Percentiles rank a stretch among this genome's conserved stretches.
Evolutionary conservation across 768 basidiomycete genomes (phyloP).

Genomic region (Hypholoma fasciculare): DNA sequence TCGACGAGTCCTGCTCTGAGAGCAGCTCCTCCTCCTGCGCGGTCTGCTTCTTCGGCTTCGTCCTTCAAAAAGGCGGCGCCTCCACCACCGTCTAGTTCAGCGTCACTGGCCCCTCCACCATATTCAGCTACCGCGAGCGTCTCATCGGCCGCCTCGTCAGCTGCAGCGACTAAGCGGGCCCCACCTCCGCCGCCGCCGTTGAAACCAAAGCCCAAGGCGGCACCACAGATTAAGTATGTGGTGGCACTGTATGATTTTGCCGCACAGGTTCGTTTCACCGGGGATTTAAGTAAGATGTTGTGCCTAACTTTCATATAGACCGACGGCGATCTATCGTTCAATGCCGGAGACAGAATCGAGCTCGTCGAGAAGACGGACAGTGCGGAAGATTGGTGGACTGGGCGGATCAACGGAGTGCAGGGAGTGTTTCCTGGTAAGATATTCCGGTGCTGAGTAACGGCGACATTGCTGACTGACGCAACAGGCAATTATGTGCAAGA

Average conservation of each 20-base stretch:
- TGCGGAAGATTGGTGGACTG: slow-evolving; percentile 98
- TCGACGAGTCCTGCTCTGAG: slow-evolving; percentile 27
- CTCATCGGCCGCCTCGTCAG: slow-evolving; percentile 24
- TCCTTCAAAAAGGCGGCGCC: slow-evolving; percentile 51
- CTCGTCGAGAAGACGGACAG: slow-evolving; percentile 80
- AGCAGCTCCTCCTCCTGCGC: slow-evolving; percentile 41
- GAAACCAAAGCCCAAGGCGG: slow-evolving; percentile 82
- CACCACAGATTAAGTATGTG: slow-evolving; percentile 69
- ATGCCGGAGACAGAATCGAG: slow-evolving; percentile 87
- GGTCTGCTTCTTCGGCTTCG: slow-evolving; percentile 28
- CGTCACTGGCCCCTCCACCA: slow-evolving; percentile 34
- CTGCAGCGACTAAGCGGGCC: slow-evolving; percentile 62
- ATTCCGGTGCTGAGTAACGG: neutral
- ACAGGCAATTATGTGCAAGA: slow-evolving; percentile 73
- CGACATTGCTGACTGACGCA: slow-evolving; percentile 6
- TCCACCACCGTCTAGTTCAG: slow-evolving; percentile 48
- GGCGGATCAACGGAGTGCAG: slow-evolving; percentile 74
- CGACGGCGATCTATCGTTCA: slow-evolving; percentile 91
- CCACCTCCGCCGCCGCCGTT: slow-evolving; percentile 93
- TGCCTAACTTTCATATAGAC: slow-evolving; percentile 43
- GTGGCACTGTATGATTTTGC: slow-evolving; percentile 94
- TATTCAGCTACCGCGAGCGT: slow-evolving; percentile 25
- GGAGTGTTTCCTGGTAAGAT: slow-evolving; percentile 86
- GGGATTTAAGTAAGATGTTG: neutral
- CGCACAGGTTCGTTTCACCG: slow-evolving; percentile 62